Evolutionary conservation across 306 rosid genomes (phyloP), one percentile per base, ranked within the genome.

Genomic region (Acacia acuminata): DNA sequence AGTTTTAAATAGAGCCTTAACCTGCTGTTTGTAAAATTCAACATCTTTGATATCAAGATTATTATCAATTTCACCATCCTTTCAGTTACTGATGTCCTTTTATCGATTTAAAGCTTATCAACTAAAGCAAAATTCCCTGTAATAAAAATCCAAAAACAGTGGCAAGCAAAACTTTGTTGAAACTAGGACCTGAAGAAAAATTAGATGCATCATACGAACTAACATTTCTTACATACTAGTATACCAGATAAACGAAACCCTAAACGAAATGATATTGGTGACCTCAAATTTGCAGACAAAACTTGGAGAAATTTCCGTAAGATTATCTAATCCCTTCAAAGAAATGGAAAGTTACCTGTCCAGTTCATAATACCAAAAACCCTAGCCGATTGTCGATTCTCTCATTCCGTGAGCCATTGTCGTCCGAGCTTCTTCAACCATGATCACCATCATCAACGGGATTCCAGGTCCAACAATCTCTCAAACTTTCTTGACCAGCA

Each of bases 41-140:
- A 87, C 83, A 77, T 96, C 98, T 80, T 81, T 85, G 65, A 96
- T 45, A 89, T 92, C 98, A 48, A 97, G 96, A 12, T 92, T 91
- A 79, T 96, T 97, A 86, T 96, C 91, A 96, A 85, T 88, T 96
- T 96, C 86, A 93, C 99, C 99, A 96, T 96, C 89, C 92, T 90
- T 89, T 65, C 77, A 40, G 79, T 81, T 86, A 76, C 69, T 85
- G 80, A 79, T 64, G 68, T 82, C 81, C 76, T 78, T 78, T 71
- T 63, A 40, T 60, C 77, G 84, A 77, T 51, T 80, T 32, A 24
- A 67, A 86, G 70, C 65, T 73, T 79, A 47, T 75, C 78, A 71
- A 76, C 58, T 17, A 71, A 78, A 56, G 78, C 76, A 69, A 84
- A 40, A 64, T 34, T 60, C 56, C 77, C 89, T 80, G 77, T 74